Conservation (phyloP, 2,329 filamentous ascomycete genomes). For the Aspergillus nomiae region DNA sequence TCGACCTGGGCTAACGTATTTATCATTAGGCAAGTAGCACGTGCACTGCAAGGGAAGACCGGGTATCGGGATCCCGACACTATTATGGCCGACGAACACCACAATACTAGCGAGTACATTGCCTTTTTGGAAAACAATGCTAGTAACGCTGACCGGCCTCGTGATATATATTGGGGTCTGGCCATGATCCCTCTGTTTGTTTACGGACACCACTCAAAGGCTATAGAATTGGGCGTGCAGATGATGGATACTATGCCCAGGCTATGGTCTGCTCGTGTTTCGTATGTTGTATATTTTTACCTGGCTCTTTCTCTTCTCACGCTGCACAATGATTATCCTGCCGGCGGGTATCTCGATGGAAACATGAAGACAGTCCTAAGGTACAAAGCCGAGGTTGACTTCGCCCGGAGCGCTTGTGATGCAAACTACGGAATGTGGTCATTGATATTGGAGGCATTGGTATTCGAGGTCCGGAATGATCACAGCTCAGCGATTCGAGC, state of each 20-base stretch:
- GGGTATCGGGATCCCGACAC: constrained; percentile 47
- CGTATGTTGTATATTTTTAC: constrained; percentile 49
- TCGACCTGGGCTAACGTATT: constrained; percentile 7
- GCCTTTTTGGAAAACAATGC: constrained; percentile 46
- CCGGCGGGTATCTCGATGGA: constrained; percentile 45
- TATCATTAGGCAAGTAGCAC: constrained; percentile 51
- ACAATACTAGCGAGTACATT: constrained; percentile 55
- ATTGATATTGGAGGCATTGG: constrained; percentile 56
- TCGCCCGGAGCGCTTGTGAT: constrained; percentile 55
- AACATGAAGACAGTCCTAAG: constrained; percentile 51
- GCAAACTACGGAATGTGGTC: constrained; percentile 64
- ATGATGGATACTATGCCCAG: constrained; percentile 45
- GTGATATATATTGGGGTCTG: constrained; percentile 59
- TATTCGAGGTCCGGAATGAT: constrained; percentile 53
- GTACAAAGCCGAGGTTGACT: constrained; percentile 56
- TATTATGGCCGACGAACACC: constrained; percentile 58
- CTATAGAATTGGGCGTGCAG: constrained; percentile 44
- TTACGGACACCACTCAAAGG: constrained; percentile 49
- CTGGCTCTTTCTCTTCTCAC: constrained; percentile 46
- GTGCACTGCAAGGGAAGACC: constrained; percentile 65
- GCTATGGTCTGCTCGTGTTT: constrained; percentile 50
- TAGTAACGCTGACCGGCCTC: constrained; percentile 53
- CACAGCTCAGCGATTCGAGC: constrained; percentile 48
- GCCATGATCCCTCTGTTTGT: constrained; percentile 50
- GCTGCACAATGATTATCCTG: constrained; percentile 46